Evolutionary conservation across 2,329 filamentous ascomycete species (phyloP), one percentile per base, ranked within the genome.

Genomic region (Calonectria leucothoes): DNA sequence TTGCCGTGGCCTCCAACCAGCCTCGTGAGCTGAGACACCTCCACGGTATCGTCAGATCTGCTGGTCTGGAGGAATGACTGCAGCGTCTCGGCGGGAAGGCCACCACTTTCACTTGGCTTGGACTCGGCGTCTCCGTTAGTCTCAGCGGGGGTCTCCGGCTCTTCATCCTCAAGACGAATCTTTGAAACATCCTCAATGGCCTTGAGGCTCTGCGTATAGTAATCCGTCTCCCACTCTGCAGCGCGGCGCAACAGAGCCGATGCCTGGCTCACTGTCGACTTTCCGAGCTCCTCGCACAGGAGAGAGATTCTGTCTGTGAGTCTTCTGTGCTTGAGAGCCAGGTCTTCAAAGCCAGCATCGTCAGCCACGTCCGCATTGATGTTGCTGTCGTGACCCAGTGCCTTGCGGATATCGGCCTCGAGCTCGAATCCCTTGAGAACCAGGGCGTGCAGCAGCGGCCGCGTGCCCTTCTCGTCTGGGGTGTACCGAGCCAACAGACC

Each of bases 1-100:
- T 67, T 67, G 6, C 65, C 65, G 49, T 67, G 65, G 8, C 65
- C 65, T 27, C 65, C 65, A 31, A 55, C 42, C 15, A 67, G 12
- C 31, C 49, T 39, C 20, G n/a, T 25, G 33, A 55, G 35, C 6
- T 45, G 5, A 25, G 65, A 29, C 15, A 67, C 49, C 33, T 37
- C 49, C 4, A 66, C 23, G 20, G 45, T 61, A 10, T n/a, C 15
- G 33, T 61, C 55, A 29, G 55, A 61, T 39, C 55, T 39, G 14
- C 33, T 15, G 1, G 55, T 25, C 11, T 61, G 33, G 14, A 61
- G 55, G 55, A 61, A 61, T 27, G 33, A 8, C 23, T 61, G 33
- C 23, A 61, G 33, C 4, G 55, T 37, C 35, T 61, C 55, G 12
- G 55, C 33, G 1, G 6, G 12, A 17, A 61, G 55, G 23, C 23